Evolutionary conservation across 2,329 filamentous ascomycete genomes (phyloP).

Genomic region (Leptoxyphium fumago): DNA sequence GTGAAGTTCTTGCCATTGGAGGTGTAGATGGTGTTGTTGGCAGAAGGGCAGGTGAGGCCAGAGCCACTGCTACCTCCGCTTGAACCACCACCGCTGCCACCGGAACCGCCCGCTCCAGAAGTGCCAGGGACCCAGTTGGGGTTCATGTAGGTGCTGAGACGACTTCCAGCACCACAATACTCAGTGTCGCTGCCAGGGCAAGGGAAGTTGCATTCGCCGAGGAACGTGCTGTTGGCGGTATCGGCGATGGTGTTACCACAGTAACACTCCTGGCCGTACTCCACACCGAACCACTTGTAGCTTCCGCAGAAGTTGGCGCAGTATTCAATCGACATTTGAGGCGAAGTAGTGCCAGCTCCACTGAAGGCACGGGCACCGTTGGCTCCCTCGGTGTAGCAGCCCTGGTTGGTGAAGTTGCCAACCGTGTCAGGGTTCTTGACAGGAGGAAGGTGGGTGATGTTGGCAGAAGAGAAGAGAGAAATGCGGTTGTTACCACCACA

Average conservation of each 20-base stretch:
- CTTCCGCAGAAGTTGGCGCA: slow-evolving; percentile 22
- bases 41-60: slow-evolving; percentile 12
- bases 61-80: background rate
- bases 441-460: slow-evolving; percentile 7
- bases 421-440: slow-evolving; percentile 16
- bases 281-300: slow-evolving; percentile 26
- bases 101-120: slow-evolving; percentile 1
- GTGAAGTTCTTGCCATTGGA: slow-evolving; percentile 14
- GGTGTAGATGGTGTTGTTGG: slow-evolving; percentile 12
- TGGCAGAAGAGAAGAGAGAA: slow-evolving; percentile 17
- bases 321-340: slow-evolving; percentile 25
- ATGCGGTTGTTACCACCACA: slow-evolving; percentile 20
- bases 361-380: slow-evolving; percentile 14
- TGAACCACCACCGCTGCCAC: slow-evolving; percentile 3
- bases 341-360: slow-evolving; percentile 11
- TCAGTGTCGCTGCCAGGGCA: slow-evolving; percentile 14
- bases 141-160: slow-evolving; percentile 15
- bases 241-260: slow-evolving; percentile 12
- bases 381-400: slow-evolving; percentile 19
- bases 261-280: slow-evolving; percentile 24
- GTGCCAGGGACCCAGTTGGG: slow-evolving; percentile 6
- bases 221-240: slow-evolving; percentile 5
- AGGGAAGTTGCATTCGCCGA: slow-evolving; percentile 14
- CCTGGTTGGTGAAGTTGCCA: slow-evolving; percentile 11
- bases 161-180: slow-evolving; percentile 16